Conservation (phyloP, 441 rosid genomes). For the Populus hybrid region DNA sequence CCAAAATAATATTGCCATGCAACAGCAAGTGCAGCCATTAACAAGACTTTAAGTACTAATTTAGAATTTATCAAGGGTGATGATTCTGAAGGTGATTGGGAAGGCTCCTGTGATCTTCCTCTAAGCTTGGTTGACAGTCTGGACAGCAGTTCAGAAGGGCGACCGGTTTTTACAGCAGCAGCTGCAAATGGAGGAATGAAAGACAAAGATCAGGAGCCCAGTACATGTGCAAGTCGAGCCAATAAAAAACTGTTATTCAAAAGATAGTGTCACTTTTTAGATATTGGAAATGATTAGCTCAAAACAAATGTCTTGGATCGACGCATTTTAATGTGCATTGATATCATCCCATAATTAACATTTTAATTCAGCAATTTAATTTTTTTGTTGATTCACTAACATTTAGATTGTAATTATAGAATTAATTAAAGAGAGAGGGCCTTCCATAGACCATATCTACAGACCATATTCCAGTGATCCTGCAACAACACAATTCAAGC, state of each 20-base stretch:
- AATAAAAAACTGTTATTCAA: not conserved
- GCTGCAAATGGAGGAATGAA: constrained; percentile 34
- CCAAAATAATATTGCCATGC: constrained; percentile 47
- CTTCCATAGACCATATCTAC: not conserved
- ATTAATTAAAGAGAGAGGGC: not conserved
- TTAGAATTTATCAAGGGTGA: constrained; percentile 46
- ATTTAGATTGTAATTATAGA: too few species aligned
- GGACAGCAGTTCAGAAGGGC: not conserved
- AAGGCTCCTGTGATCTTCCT: too few species aligned
- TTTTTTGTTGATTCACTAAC: too few species aligned
- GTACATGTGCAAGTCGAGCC: constrained; percentile 3
- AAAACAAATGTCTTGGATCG: not conserved
- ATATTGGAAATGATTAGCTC: not conserved
- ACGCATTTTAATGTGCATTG: not conserved
- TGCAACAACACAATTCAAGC: not conserved
- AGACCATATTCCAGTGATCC: not conserved
- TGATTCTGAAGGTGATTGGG: constrained; percentile 5
- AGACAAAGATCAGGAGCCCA: constrained; percentile 17
- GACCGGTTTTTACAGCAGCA: constrained; percentile 39
- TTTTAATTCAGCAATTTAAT: not conserved
- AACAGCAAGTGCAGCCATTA: constrained; percentile 62
- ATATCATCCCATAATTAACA: constrained; percentile 1
- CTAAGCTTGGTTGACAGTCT: constrained; percentile 24
- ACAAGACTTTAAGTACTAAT: constrained; percentile 48
- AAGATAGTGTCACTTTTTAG: not conserved